phyloP scores from a whole-genome alignment of 306 rosid genomes.

The Pueraria montana region DNA sequence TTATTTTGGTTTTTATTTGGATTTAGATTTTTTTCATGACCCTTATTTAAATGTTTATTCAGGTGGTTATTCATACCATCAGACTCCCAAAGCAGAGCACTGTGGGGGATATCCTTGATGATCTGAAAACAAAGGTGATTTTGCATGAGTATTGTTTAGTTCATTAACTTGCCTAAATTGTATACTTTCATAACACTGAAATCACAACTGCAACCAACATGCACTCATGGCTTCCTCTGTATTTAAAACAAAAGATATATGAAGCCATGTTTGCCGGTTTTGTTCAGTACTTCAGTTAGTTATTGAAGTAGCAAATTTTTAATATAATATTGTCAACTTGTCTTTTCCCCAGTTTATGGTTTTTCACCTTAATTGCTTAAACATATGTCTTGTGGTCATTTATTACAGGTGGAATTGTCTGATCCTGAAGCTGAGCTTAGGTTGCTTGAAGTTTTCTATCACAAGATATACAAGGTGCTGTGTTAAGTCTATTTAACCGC shows the following conservation, averaged over 20 bases:
- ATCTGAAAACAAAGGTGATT: conserved; percentile 83
- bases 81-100: conserved; percentile 93
- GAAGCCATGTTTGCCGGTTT: conserved; percentile 22
- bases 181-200: conserved; percentile 3
- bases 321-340: no score
- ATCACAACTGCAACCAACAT: background rate
- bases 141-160: conserved; percentile 16
- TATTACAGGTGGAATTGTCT: conserved; percentile 82
- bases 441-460: conserved; percentile 94
- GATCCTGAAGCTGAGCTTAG: conserved; percentile 85
- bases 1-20: conserved; percentile 28
- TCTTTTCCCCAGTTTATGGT: no score
- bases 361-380: background rate
- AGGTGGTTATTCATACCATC: conserved; percentile 87
- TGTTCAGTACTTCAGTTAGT: conserved; percentile 22
- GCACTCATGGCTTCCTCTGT: conserved; percentile 36
- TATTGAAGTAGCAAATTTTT: conserved; percentile 15
- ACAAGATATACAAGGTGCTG: conserved; percentile 89
- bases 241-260: background rate
- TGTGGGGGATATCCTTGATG: conserved; percentile 86
- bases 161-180: conserved; percentile 5
- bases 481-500: conserved; percentile 28
- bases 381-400: conserved; percentile 16
- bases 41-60: conserved; percentile 29
- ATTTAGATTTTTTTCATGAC: background rate